Evolutionary conservation across 108 stramenopile genomes (phyloP).

Genomic region (Epipyxis sp.): DNA sequence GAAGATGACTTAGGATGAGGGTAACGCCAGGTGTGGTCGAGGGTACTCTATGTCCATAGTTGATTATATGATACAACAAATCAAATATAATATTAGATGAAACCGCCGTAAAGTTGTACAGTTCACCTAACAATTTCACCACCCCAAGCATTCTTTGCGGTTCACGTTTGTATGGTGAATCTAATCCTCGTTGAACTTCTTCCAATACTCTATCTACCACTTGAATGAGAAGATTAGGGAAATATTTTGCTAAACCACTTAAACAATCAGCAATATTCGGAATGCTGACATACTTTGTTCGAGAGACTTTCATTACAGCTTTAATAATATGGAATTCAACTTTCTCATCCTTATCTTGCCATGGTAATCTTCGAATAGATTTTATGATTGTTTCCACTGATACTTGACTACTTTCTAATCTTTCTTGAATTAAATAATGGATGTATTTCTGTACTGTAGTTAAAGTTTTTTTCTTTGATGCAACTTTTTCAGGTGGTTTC

Average conservation of each 20-base stretch:
- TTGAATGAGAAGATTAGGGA: slow-evolving; percentile 67
- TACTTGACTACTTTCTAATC: slow-evolving; percentile 56
- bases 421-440: slow-evolving; percentile 65
- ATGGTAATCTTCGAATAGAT: slow-evolving; percentile 79
- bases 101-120: slow-evolving; percentile 68
- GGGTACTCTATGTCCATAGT: slow-evolving; percentile 85
- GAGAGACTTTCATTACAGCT: slow-evolving; percentile 75
- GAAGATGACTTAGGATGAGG: slow-evolving; percentile 57
- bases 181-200: slow-evolving; percentile 77
- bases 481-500: neutral
- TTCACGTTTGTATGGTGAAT: slow-evolving; percentile 60
- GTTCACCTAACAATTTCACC: slow-evolving; percentile 75
- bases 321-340: slow-evolving; percentile 58
- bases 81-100: slow-evolving; percentile 68
- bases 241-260: slow-evolving; percentile 58
- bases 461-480: slow-evolving; percentile 54
- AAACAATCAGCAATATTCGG: slow-evolving; percentile 72
- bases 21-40: slow-evolving; percentile 61
- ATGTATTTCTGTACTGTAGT: slow-evolving; percentile 77
- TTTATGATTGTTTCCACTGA: slow-evolving; percentile 66
- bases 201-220: slow-evolving; percentile 78
- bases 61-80: slow-evolving; percentile 72
- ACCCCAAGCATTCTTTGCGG: slow-evolving; percentile 78
- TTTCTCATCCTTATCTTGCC: slow-evolving; percentile 63
- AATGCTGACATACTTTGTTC: slow-evolving; percentile 72